A percentile compares a stretch with the other conserved stretches of the same genome.
Conservation (phyloP, 192 early-diverging fungal genomes). For the Entomortierella parvispora region DNA sequence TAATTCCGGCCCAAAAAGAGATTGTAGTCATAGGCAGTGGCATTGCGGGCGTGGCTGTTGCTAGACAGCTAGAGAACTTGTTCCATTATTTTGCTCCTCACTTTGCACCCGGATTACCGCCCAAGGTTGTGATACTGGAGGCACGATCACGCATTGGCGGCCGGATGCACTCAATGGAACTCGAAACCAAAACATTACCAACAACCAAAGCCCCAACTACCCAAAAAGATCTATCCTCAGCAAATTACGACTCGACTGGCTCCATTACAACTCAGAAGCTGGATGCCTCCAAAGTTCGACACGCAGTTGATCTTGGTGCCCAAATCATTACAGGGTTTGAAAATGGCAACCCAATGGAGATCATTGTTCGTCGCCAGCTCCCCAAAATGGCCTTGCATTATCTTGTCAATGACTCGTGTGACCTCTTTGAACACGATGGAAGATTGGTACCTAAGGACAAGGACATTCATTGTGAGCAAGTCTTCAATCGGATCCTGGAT, state of each 20-base stretch:
- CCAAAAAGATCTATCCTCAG: background rate
- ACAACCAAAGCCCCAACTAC: background rate
- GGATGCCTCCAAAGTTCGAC: too few relatives aligned
- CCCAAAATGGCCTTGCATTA: slow-evolving; percentile 37
- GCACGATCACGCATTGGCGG: slow-evolving; percentile 58
- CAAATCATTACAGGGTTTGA: slow-evolving; percentile 62
- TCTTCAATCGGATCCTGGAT: slow-evolving; percentile 56
- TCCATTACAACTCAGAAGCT: background rate
- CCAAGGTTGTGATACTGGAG: slow-evolving; percentile 56
- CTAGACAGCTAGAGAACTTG: slow-evolving; percentile 58
- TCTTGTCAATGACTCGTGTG: slow-evolving; percentile 25
- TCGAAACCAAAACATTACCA: slow-evolving; percentile 14
- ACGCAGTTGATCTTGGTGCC: slow-evolving; percentile 58
- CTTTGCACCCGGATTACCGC: slow-evolving; percentile 32
- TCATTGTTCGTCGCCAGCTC: slow-evolving; percentile 53
- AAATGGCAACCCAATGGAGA: slow-evolving; percentile 58
- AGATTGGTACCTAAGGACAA: slow-evolving; percentile 25
- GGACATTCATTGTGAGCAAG: slow-evolving; percentile 35
- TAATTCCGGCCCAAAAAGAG: slow-evolving; percentile 2
- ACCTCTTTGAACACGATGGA: slow-evolving; percentile 34
- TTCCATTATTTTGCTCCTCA: slow-evolving; percentile 45
- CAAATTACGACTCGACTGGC: too few relatives aligned
- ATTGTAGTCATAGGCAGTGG: slow-evolving; percentile 56
- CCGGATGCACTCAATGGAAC: slow-evolving; percentile 57
- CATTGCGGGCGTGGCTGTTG: slow-evolving; percentile 54